Percentiles rank a stretch among this genome's conserved stretches.
Evolutionary conservation across 192 early-diverging fungal genomes (phyloP).

Genomic region (Chytriomyces hyalinus): DNA sequence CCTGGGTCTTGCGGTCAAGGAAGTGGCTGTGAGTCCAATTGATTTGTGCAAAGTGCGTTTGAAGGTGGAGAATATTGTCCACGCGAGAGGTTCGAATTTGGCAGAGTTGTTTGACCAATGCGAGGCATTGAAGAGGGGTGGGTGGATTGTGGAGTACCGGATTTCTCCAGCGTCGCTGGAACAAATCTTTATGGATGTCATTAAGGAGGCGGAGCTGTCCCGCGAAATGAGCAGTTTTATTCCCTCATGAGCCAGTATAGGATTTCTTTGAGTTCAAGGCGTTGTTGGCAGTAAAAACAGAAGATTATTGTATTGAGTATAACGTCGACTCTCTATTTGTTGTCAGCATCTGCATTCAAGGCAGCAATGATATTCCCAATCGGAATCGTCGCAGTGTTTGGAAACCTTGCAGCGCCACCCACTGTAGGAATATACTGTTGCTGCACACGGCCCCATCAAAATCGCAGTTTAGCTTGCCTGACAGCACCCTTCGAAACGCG

Average conservation of each 20-base stretch:
- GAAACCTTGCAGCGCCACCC: conserved; percentile 20
- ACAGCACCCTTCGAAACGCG: conserved; percentile 15
- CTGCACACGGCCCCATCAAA: conserved; percentile 40
- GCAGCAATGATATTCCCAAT: not conserved
- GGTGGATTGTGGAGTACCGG: conserved; percentile 10
- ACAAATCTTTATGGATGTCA: conserved; percentile 25
- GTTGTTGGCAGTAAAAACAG: no score
- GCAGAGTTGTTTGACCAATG: conserved; percentile 17
- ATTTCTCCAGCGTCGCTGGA: conserved; percentile 25
- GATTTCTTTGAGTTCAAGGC: no score
- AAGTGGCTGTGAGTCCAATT: not conserved
- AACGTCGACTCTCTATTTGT: not conserved
- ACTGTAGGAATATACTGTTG: conserved; percentile 20
- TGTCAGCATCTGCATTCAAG: not conserved
- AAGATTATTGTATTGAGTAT: no score
- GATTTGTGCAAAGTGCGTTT: conserved; percentile 10
- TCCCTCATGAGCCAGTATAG: no score
- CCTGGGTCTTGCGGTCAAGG: conserved; percentile 36
- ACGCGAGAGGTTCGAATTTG: not conserved
- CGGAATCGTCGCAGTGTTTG: not conserved
- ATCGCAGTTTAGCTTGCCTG: conserved; percentile 41
- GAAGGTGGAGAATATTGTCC: not conserved
- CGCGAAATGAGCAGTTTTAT: no score
- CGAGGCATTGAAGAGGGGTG: conserved; percentile 2
- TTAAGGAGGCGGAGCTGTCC: not conserved